Base-by-base conservation (phyloP, 257 asterid species). In the Leptodermis oblonga region DNA sequence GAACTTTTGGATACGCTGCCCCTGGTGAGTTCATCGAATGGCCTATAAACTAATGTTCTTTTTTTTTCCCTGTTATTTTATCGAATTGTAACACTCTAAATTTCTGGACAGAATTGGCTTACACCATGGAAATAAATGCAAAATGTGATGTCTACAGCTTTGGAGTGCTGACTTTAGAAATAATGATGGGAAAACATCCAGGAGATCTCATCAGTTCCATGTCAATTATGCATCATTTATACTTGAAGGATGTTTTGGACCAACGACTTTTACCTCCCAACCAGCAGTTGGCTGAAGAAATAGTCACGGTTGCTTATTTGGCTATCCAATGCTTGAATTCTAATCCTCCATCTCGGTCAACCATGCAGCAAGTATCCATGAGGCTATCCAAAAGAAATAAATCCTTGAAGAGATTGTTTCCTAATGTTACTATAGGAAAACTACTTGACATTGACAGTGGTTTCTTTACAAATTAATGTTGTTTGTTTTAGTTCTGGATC, bases 91-190 rank as follows among this genome's bases (percentile, higher is more conserved):
- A 37, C 42, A 37, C 42, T 37, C 49, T 45, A 4, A 14, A 20
- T 30, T 42, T 20, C 10, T 41, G 15, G 42, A 37, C 45, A 78
- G 81, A 78, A 65, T 76, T 78, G 61, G 86, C 83, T 11, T 81
- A n/a, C n/a, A n/a, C n/a, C n/a, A n/a, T n/a, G n/a, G n/a, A n/a
- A n/a, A n/a, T n/a, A n/a, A n/a, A n/a, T 22, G 80, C 66, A 54
- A 82, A 76, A 72, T 56, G 80, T 30, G 83, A 82, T 63, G 79
- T 78, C 4, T 82, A 73, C 12, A 82, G 82, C 55, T 82, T 37
- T 37, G 42, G 42, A 37, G 42, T 37, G 42, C 5, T 37, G 42
- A 7, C 42, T 3, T 37, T 37, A 37, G 42, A 37, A 37, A 4
- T 37, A 7, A 37, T 37, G 15, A 36, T 82, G 73, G 83, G 86